Evolutionary conservation across 1,284 basidiomycete genomes (phyloP), one percentile per base, ranked within the genome.

Genomic region (Trichosporon sp.): DNA sequence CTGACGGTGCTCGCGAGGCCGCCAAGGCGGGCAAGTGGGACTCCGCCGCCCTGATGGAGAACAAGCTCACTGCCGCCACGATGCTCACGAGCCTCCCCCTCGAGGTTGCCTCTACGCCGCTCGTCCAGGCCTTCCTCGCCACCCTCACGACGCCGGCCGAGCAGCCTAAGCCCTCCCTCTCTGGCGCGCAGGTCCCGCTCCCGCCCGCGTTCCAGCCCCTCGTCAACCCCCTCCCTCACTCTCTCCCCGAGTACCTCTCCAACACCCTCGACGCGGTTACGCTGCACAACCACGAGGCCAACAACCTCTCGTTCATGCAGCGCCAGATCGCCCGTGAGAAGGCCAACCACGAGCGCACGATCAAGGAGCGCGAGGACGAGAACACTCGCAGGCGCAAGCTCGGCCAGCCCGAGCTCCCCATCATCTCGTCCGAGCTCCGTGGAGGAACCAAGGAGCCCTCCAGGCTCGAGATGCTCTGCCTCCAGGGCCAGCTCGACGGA

Each of bases 281-380:
- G 82, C 89, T 87, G 72, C 93, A 94, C 86, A 90, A 90, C 76
- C 92, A 92, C 71, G 95, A 97, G 84, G 91, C 94, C 80, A 92
- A 94, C 74, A 98, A 98, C 83, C 89, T 98, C 71, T 94, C 92
- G 66, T 99, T 96, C 87, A 87, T 96, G 79, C 88, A 89, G 65
- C 91, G 96, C 71, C 95, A 98, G 84, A 94, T 98, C 78, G 91
- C 91, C 31, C 89, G 96, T 64, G 96, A 98, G 84, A 91, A 91
- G 81, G 86, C 88, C 51, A 90, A 90, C 74, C 93, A 94, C 72
- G 96, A 99, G 73, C 86, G 87, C 70, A 90, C 91, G 78, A 84
- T 96, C 70, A 88, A 88, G 77, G 94, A 94, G 83, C 89, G 94
- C 77, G 92, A 92, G 80, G 93, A 96, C 79, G 96, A 98, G 85